A percentile compares a stretch with the other conserved stretches of the same genome.
phyloP scores from a whole-genome alignment of 495 filamentous ascomycete genomes.

The Penicillium bovifimosum region DNA sequence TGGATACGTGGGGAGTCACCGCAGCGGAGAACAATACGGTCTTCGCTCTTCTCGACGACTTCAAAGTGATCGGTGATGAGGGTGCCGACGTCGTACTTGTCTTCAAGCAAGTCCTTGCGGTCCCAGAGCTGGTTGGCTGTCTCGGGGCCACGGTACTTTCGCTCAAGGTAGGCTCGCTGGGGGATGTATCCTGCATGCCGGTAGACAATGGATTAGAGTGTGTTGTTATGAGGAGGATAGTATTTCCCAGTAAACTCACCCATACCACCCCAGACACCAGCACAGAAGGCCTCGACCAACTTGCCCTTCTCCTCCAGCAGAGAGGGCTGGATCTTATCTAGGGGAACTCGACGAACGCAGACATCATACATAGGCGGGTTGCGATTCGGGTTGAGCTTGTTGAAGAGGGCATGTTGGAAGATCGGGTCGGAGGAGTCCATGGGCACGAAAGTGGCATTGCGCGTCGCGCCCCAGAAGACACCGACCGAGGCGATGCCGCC shows the following conservation, averaged over 20 bases:
- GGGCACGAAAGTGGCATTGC: conserved; percentile 42
- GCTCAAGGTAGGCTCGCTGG: conserved; percentile 56
- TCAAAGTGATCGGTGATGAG: conserved; percentile 73
- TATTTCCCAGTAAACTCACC: conserved; percentile 38
- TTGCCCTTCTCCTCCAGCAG: conserved; percentile 56
- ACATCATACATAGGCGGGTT: conserved; percentile 60
- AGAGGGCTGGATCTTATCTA: conserved; percentile 58
- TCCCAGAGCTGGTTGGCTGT: conserved; percentile 62
- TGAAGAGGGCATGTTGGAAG: conserved; percentile 50
- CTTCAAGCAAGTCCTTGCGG: conserved; percentile 44
- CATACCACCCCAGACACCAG: conserved; percentile 60
- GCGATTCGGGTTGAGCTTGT: conserved; percentile 53
- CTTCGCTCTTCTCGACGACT: conserved; percentile 59
- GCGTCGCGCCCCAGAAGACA: conserved; percentile 39
- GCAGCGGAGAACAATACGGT: conserved; percentile 57
- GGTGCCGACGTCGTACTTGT: conserved; percentile 57
- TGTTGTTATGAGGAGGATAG: neutral
- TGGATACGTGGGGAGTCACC: conserved; percentile 58
- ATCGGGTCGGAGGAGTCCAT: conserved; percentile 56
- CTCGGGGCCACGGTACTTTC: conserved; percentile 56
- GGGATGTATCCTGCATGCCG: conserved; percentile 49
- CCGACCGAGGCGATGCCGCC: conserved; percentile 39
- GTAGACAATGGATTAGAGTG: neutral
- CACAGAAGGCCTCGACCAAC: conserved; percentile 58
- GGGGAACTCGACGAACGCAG: conserved; percentile 54